Percentiles rank a stretch among this genome's conserved stretches.
These are phyloP conservation scores for Cucumis sativus DNA, from an alignment of 306 rosid species.

Conservation along the genomic window Cucumber_9930_V3 NC_026657.2:21318001-21318500, in stretches of 20 bases:
- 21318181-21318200: constrained; percentile 83
- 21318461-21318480: constrained; percentile 27
- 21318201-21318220: constrained; percentile 70
- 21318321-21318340: constrained; percentile 34
- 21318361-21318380: neutral
- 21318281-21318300: constrained; percentile 71
- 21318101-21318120: constrained; percentile 53
- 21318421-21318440: constrained; percentile 35
- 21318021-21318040: constrained; percentile 58
- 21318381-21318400: constrained; percentile 15
- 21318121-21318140: constrained; percentile 65
- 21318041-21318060: constrained; percentile 49
- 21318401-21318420: constrained; percentile 94
- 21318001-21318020: constrained; percentile 64
- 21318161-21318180: constrained; percentile 91
- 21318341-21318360: neutral
- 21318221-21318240: constrained; percentile 95
- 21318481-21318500: constrained; percentile 33
- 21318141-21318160: constrained; percentile 86
- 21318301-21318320: constrained; percentile 81
- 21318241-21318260: constrained; percentile 70
- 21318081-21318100: constrained; percentile 47
- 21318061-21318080: constrained; percentile 71
- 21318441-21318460: constrained; percentile 53
- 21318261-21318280: constrained; percentile 69